Evolutionary conservation across 2,329 filamentous ascomycete species (phyloP), one percentile per base, ranked within the genome.

Genomic region (Blastomyces percursus): DNA sequence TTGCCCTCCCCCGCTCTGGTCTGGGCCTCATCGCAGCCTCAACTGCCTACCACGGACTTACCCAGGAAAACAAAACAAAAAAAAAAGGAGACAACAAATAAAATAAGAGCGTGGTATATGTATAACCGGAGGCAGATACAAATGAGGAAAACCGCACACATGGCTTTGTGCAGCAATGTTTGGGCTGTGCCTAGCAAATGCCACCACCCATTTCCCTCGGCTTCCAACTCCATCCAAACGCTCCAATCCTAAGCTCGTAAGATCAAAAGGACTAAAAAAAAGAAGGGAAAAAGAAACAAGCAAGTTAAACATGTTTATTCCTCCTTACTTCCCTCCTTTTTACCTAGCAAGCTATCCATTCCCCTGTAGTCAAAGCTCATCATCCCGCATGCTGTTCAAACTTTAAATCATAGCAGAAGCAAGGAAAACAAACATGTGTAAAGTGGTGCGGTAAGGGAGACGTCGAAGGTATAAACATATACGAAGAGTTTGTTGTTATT

Each of bases 141-240:
- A 38, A 38, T 38, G 11, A 30, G 44, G 9, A 30, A 14, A 14
- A 51, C 12, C n/a, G 24, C 21, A 30, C 11, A 51, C 48, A 30
- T 30, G 24, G 35, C 14, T 46, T 48, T 59, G 42, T 50, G 50
- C 57, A 46, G 57, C 48, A 59, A 48, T 59, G 57, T 48, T 42
- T 59, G 40, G 27, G 16, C 48, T 50, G 57, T 42, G 42, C 42
- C 56, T 14, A 42, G 56, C 56, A 59, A 59, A 59, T 11, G 42
- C 48, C 48, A 38, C 35, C 32, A 9, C 12, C 35, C 32, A 9
- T 38, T 38, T 8, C 35, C n/a, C 27, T 27, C 32, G 16, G 32
- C 42, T 48, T 27, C n/a, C 16, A 48, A 59, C 24, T 59, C 57
- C 57, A 59, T 30, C 38, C 59, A 54, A 8, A n/a, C 52, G 40